Percentiles rank a stretch among this genome's conserved stretches.
Evolutionary conservation across 768 basidiomycete species (phyloP).

Genomic region (Suillus fuscotomentosus): DNA sequence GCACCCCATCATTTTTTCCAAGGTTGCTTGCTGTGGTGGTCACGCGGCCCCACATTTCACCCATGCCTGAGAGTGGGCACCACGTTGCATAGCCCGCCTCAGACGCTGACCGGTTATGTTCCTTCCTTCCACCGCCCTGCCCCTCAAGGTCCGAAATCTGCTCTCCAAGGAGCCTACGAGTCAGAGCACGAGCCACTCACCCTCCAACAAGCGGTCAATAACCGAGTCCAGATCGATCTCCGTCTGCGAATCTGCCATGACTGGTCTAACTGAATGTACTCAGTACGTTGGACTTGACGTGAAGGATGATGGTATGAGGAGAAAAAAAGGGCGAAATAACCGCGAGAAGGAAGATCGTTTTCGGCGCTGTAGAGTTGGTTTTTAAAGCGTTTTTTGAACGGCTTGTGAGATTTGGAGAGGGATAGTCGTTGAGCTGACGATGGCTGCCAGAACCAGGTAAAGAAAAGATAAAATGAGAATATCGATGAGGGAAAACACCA

Average conservation of each 20-base stretch:
- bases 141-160: slow-evolving; percentile 4
- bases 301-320: slow-evolving; percentile 15
- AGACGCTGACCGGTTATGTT: neutral
- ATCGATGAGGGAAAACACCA: slow-evolving; percentile 28
- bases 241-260: slow-evolving; percentile 77
- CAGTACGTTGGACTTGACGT: slow-evolving; percentile 16
- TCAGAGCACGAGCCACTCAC: slow-evolving; percentile 52
- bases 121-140: neutral
- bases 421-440: slow-evolving; percentile 16
- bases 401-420: neutral
- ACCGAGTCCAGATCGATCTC: slow-evolving; percentile 99
- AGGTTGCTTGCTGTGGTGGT: slow-evolving; percentile 3
- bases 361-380: slow-evolving; percentile 17
- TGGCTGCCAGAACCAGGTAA: slow-evolving; percentile 23
- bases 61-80: neutral
- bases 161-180: slow-evolving; percentile 12
- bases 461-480: slow-evolving; percentile 18
- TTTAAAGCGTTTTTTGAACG: slow-evolving; percentile 16
- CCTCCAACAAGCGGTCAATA: slow-evolving; percentile 97
- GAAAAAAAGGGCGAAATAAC: slow-evolving; percentile 24
- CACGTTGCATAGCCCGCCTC: neutral
- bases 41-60: slow-evolving; percentile 6
- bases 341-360: slow-evolving; percentile 21
- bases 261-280: slow-evolving; percentile 16
- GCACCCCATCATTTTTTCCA: slow-evolving; percentile 9